Evolutionary conservation across 176 grass and related monocot genomes (phyloP).

Genomic region (Tuctoria greenei): DNA sequence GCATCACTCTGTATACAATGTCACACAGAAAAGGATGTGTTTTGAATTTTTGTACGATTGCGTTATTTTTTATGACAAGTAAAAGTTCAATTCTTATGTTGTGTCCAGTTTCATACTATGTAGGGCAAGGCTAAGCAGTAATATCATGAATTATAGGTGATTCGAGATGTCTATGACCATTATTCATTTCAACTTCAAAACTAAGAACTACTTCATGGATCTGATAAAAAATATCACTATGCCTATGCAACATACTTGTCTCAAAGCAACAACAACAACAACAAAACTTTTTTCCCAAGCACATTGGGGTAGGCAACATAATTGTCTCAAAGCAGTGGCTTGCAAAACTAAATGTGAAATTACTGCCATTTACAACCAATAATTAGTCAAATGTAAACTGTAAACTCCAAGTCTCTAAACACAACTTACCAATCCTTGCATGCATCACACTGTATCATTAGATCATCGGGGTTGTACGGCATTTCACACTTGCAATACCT

Average conservation of each 20-base stretch:
- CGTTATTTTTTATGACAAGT: background rate
- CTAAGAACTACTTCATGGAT: background rate
- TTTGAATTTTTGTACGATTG: background rate
- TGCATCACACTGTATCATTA: constrained; percentile 80
- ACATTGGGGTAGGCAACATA: too few species aligned
- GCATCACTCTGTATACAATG: too few species aligned
- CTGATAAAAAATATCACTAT: background rate
- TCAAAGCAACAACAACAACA: too few species aligned
- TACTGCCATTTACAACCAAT: background rate
- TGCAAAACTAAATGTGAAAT: background rate
- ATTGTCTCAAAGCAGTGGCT: background rate
- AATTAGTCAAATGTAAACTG: constrained; percentile 4
- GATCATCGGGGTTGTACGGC: constrained; percentile 88
- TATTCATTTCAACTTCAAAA: constrained; percentile 3
- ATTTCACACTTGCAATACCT: constrained; percentile 95
- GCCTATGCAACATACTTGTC: background rate
- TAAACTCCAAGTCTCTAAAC: background rate
- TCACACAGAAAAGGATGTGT: background rate
- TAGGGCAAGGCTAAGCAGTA: background rate
- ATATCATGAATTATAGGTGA: background rate
- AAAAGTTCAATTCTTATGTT: background rate
- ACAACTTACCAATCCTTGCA: constrained; percentile 80
- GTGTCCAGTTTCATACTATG: background rate
- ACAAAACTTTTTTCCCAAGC: too few species aligned
- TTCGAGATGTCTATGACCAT: background rate